Percentiles rank a stretch among this genome's conserved stretches.
Evolutionary conservation across 2,329 filamentous ascomycete genomes (phyloP).

Genomic region (Talaromyces islandicus): DNA sequence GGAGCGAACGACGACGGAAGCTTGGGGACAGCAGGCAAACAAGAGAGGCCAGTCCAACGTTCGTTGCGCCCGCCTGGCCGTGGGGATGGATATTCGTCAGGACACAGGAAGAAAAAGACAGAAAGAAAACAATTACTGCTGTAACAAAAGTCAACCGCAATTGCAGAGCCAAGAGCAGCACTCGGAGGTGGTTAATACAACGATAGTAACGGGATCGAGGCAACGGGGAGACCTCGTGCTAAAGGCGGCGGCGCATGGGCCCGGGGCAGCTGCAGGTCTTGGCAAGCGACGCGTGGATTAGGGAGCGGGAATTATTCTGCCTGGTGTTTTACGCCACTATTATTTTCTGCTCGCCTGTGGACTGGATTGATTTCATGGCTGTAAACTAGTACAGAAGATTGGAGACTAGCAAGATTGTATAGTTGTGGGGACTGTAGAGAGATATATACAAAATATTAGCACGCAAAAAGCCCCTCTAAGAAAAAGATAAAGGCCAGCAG

Average conservation of each 20-base stretch:
- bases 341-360: background rate
- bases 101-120: background rate
- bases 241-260: constrained; percentile 15
- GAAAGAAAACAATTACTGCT: background rate
- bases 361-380: background rate
- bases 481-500: background rate
- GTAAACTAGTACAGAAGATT: background rate
- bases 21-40: background rate
- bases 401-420: background rate
- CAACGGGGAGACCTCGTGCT: background rate
- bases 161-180: background rate
- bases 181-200: background rate
- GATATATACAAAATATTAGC: background rate
- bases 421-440: background rate
- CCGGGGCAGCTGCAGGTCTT: background rate
- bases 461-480: background rate
- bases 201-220: background rate
- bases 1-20: background rate
- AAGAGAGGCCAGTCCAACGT: background rate
- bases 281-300: background rate
- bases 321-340: background rate
- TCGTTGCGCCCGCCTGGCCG: background rate
- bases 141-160: background rate
- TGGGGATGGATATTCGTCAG: background rate
- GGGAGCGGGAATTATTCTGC: background rate